Conservation (phyloP, 2,329 filamentous ascomycete species). For the Scedosporium minutisporum region DNA sequence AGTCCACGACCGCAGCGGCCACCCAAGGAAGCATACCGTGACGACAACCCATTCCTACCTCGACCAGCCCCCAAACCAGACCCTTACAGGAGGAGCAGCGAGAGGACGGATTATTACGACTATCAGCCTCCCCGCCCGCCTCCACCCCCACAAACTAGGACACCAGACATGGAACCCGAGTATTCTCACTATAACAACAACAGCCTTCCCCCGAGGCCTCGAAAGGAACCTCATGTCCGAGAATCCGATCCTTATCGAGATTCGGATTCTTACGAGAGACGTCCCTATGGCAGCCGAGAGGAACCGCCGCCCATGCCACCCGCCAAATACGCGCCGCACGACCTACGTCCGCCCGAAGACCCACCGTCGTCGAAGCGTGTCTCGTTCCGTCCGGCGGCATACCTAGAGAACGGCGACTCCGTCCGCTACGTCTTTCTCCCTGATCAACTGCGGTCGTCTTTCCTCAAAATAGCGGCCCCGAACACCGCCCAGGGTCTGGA, state of each 20-base stretch:
- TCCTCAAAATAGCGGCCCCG: conserved; percentile 60
- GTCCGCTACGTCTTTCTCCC: conserved; percentile 85
- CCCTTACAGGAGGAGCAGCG: neutral
- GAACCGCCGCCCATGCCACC: conserved; percentile 19
- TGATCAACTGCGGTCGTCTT: conserved; percentile 59
- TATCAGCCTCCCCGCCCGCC: conserved; percentile 8
- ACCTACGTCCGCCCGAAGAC: conserved; percentile 8
- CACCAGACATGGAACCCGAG: neutral
- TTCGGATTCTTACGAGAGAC: conserved; percentile 11
- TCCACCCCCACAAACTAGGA: neutral
- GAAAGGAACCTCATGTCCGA: conserved; percentile 16
- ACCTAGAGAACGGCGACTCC: conserved; percentile 80
- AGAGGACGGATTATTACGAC: conserved; percentile 12
- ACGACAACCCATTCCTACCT: neutral
- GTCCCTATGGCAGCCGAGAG: conserved; percentile 8
- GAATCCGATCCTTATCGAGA: no score
- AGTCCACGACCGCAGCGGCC: conserved; percentile 19
- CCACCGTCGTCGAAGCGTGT: conserved; percentile 36
- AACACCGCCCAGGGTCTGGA: conserved; percentile 81
- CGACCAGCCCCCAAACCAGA: neutral
- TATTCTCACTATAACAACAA: conserved; percentile 1
- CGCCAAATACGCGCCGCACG: conserved; percentile 6
- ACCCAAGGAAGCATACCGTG: conserved; percentile 17
- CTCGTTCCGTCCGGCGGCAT: conserved; percentile 75
- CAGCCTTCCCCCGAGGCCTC: conserved; percentile 16